Evolutionary conservation across 2,329 filamentous ascomycete species (phyloP), one percentile per base, ranked within the genome.

Genomic region (Penicillium verrucosum): DNA sequence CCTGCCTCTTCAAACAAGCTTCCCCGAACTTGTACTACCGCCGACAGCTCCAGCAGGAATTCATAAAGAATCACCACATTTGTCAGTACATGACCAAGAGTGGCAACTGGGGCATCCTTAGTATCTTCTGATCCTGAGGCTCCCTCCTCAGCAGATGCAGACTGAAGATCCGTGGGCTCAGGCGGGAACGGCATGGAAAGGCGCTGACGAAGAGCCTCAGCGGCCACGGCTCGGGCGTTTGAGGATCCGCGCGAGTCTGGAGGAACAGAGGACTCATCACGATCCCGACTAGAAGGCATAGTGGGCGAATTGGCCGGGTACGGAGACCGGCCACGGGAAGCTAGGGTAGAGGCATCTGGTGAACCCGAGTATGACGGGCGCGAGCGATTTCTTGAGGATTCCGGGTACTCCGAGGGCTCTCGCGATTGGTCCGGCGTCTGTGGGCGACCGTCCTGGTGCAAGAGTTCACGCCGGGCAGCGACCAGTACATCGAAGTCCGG

Each of bases 61-160:
- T 89, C 88, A 71, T 94, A 90, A 56, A 92, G 78, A 49, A 93
- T 83, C 56, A 93, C 84, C 40, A 89, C 84, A 70, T 93, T 94
- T 6, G 89, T 93, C 60, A 94, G 77, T 11, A 93, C 78, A 70
- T 93, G 89, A 40, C 88, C 90, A 5, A 94, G 83, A 8, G 87
- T 90, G 8, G 85, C 87, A 10, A 79, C 80, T 47, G 73, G 75
- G 5, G 74, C 69, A 29, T 69, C 69, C 45, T 72, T 71, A 10
- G 68, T 63, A 10, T 65, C 60, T 41, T 64, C 62, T 16, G 45
- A 18, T 4, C 56, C 58, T 0, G 57, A 47, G 6, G 42, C 9
- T 11, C 46, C 56, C 10, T 58, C 61, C 3, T 65, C 60, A 6
- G 34, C 44, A 32, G 51, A 41, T 8, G 45, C 16, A 5, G 30